Evolutionary conservation across 352 stramenopile species (phyloP).

Genomic region (Pseudoperonospora humuli): DNA sequence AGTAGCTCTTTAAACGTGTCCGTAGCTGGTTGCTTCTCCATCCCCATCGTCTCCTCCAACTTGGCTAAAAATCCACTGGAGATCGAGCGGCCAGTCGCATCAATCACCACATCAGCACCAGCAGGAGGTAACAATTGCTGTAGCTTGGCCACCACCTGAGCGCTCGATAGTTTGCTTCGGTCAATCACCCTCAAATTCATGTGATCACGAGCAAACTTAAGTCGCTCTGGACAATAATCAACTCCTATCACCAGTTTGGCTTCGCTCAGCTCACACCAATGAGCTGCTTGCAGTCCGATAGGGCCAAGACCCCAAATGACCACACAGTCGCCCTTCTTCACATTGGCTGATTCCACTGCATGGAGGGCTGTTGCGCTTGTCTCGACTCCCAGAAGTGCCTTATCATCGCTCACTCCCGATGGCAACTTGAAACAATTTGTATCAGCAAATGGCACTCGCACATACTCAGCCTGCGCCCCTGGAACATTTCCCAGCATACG

Average conservation of each 20-base stretch:
- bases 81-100: slow-evolving; percentile 32
- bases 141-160: slow-evolving; percentile 43
- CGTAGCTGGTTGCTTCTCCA: slow-evolving; percentile 42
- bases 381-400: slow-evolving; percentile 57
- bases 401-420: slow-evolving; percentile 43
- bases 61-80: slow-evolving; percentile 33
- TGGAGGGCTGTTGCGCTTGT: slow-evolving; percentile 51
- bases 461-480: slow-evolving; percentile 64
- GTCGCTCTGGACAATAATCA: slow-evolving; percentile 37
- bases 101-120: slow-evolving; percentile 51
- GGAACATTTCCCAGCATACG: slow-evolving; percentile 50
- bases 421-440: slow-evolving; percentile 64
- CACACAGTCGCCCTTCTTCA: slow-evolving; percentile 38
- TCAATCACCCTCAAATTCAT: slow-evolving; percentile 62
- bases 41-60: slow-evolving; percentile 35
- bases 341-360: slow-evolving; percentile 44
- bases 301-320: slow-evolving; percentile 67
- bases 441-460: slow-evolving; percentile 66
- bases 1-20: slow-evolving; percentile 57
- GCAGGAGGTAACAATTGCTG: slow-evolving; percentile 37
- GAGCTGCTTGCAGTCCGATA: slow-evolving; percentile 41
- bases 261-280: slow-evolving; percentile 61
- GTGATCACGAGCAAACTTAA: slow-evolving; percentile 48
- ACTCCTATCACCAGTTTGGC: slow-evolving; percentile 54
- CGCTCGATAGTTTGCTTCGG: slow-evolving; percentile 33